These are phyloP conservation scores for Castanea mollissima DNA, from an alignment of 306 rosid species.

Conservation along the genomic window DNA sequence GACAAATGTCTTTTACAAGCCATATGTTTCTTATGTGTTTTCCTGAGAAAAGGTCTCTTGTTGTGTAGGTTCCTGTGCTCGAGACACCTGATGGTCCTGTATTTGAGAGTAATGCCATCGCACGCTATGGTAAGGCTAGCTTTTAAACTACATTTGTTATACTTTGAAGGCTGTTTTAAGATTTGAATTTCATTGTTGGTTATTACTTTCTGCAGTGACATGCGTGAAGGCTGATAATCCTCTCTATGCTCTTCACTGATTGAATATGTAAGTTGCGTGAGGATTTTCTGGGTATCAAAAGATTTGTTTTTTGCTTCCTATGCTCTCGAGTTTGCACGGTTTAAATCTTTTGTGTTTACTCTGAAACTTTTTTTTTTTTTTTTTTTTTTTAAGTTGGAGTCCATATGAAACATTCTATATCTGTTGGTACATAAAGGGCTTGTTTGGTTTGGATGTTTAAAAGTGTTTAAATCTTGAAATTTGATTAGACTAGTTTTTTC, in stretches of 20 bases:
- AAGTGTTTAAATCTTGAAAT: background rate
- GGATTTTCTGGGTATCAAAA: background rate
- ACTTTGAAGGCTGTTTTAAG: background rate
- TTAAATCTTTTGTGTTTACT: background rate
- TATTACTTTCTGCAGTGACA: constrained; percentile 50
- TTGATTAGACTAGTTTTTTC: background rate
- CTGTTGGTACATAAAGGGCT: too few species aligned
- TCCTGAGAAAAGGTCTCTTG: background rate
- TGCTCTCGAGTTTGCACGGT: too few species aligned
- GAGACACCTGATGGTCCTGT: constrained; percentile 72
- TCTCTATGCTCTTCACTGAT: constrained; percentile 56
- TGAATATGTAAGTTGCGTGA: constrained; percentile 42
- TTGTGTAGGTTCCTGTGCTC: constrained; percentile 64
- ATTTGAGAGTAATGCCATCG: constrained; percentile 86
- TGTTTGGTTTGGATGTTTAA: too few species aligned
- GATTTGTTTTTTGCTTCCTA: background rate
- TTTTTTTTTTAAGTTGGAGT: too few species aligned
- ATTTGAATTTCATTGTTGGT: background rate
- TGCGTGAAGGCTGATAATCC: constrained; percentile 47
- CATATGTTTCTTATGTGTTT: background rate
- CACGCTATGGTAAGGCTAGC: constrained; percentile 56
- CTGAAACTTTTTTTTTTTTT: too few species aligned
- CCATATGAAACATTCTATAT: too few species aligned
- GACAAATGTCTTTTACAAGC: background rate
- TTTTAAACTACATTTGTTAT: background rate